phyloP scores from a whole-genome alignment of 345 rosid species.

The Cochlearia excelsa region DNA sequence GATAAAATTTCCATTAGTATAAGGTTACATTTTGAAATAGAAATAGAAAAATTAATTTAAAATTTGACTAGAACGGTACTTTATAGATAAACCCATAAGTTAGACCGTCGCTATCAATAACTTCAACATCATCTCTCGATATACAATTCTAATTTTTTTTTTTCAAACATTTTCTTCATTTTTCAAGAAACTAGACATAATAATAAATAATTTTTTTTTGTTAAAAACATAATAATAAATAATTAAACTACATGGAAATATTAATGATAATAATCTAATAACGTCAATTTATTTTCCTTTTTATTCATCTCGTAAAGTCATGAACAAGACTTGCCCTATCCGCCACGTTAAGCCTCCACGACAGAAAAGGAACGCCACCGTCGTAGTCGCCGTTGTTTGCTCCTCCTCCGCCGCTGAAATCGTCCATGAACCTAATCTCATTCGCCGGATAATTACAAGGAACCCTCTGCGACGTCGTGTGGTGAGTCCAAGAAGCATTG shows the following conservation, averaged over 20 bases:
- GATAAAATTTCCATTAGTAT: not conserved
- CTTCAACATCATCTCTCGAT: slow-evolving; percentile 39
- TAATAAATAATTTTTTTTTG: slow-evolving; percentile 17
- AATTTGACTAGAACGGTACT: slow-evolving; percentile 26
- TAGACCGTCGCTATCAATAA: slow-evolving; percentile 37
- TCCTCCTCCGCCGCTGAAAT: slow-evolving; percentile 35
- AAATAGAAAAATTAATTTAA: slow-evolving; percentile 1
- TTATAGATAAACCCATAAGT: slow-evolving; percentile 38
- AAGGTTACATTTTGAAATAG: not conserved
- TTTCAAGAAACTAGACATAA: slow-evolving; percentile 16
- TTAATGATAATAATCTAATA: slow-evolving; percentile 4
- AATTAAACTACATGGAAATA: slow-evolving; percentile 30
- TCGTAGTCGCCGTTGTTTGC: slow-evolving; percentile 44
- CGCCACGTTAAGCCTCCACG: slow-evolving; percentile 94
- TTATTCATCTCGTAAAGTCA: slow-evolving; percentile 71
- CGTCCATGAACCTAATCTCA: slow-evolving; percentile 73
- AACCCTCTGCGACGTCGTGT: slow-evolving; percentile 46
- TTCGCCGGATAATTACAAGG: slow-evolving; percentile 49
- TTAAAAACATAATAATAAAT: slow-evolving; percentile 21
- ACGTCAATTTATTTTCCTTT: slow-evolving; percentile 18
- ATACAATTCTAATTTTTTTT: slow-evolving; percentile 23
- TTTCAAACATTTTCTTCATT: slow-evolving; percentile 11
- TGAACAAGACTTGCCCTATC: slow-evolving; percentile 88
- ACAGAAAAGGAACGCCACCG: slow-evolving; percentile 65
- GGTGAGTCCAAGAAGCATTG: slow-evolving; percentile 40